A percentile compares a stretch with the other conserved stretches of the same genome.
phyloP scores from a whole-genome alignment of 1,284 basidiomycete species.

The Ganoderma multipileum region DNA sequence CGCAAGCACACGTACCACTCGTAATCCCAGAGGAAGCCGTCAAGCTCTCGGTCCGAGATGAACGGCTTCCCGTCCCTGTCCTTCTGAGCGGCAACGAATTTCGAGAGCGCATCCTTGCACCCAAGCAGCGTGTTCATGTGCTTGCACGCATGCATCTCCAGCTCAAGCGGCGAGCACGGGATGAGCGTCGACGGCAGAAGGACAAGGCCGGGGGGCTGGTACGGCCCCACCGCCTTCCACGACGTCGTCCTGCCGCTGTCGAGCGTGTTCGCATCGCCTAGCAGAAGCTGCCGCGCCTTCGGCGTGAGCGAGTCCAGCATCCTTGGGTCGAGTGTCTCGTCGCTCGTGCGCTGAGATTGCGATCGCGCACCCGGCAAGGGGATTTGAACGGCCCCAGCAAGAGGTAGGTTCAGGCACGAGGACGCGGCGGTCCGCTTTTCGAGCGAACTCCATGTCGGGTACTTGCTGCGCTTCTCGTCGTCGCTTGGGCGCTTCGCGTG shows the following conservation, averaged over 20 bases:
- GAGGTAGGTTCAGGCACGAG: neutral
- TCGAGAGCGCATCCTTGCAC: conserved; percentile 62
- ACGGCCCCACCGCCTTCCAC: conserved; percentile 28
- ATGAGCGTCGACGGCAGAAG: conserved; percentile 64
- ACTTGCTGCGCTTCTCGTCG: conserved; percentile 41
- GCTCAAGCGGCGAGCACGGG: conserved; percentile 59
- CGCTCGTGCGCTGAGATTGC: conserved; percentile 18
- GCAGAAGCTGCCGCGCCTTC: conserved; percentile 35
- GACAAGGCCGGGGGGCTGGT: conserved; percentile 42
- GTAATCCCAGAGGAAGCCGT: conserved; percentile 69
- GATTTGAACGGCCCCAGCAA: neutral
- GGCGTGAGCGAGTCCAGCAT: conserved; percentile 17
- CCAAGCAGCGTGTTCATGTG: conserved; percentile 68
- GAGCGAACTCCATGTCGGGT: conserved; percentile 28
- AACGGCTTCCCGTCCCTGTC: conserved; percentile 48
- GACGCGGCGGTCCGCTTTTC: conserved; percentile 27
- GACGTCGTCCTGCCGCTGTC: conserved; percentile 12
- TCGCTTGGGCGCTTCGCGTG: conserved; percentile 22
- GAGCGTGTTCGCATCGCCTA: conserved; percentile 22
- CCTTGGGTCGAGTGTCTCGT: conserved; percentile 12
- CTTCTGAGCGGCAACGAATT: conserved; percentile 50
- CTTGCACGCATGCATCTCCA: conserved; percentile 75
- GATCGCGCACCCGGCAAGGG: neutral
- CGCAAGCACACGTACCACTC: conserved; percentile 57
- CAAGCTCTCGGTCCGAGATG: conserved; percentile 52